Conservation (phyloP, 139 green algal species). For the Chlamydomonas urium region DNA sequence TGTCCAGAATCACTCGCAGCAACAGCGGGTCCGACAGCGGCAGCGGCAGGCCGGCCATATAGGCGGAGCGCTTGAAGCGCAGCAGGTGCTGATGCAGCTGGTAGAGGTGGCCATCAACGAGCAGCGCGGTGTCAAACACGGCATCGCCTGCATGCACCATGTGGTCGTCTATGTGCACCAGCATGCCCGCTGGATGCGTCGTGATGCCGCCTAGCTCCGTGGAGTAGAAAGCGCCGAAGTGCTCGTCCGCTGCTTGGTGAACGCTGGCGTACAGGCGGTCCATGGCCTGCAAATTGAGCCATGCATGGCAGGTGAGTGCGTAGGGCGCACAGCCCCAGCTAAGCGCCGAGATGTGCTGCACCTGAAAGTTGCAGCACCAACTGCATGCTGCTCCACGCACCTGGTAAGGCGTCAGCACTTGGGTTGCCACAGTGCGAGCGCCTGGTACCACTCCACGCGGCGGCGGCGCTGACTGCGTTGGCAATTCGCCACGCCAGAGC, state of each 20-base stretch:
- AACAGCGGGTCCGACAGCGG: constrained; percentile 48
- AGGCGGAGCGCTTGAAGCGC: constrained; percentile 48
- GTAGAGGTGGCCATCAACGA: constrained; percentile 74
- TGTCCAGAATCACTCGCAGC: constrained; percentile 70
- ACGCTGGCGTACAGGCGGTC: constrained; percentile 26
- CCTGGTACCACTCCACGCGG: too few species aligned
- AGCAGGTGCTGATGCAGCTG: constrained; percentile 66
- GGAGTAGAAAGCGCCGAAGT: constrained; percentile 71
- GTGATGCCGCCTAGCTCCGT: constrained; percentile 76
- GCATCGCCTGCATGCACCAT: constrained; percentile 80
- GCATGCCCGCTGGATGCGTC: constrained; percentile 70
- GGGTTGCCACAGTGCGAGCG: too few species aligned
- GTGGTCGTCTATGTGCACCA: constrained; percentile 83
- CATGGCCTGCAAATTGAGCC: too few species aligned
- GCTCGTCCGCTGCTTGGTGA: not conserved
- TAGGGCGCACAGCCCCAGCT: too few species aligned
- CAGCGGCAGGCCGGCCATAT: constrained; percentile 49
- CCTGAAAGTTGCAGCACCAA: too few species aligned
- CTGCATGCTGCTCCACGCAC: too few species aligned
- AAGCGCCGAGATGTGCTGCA: too few species aligned
- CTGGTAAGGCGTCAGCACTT: too few species aligned
- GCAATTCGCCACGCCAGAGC: too few species aligned
- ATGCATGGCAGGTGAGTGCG: too few species aligned
- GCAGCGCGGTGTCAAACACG: constrained; percentile 72
- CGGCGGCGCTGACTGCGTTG: too few species aligned